Conservation (phyloP, 2,329 filamentous ascomycete genomes). For the Fusarium redolens region DNA sequence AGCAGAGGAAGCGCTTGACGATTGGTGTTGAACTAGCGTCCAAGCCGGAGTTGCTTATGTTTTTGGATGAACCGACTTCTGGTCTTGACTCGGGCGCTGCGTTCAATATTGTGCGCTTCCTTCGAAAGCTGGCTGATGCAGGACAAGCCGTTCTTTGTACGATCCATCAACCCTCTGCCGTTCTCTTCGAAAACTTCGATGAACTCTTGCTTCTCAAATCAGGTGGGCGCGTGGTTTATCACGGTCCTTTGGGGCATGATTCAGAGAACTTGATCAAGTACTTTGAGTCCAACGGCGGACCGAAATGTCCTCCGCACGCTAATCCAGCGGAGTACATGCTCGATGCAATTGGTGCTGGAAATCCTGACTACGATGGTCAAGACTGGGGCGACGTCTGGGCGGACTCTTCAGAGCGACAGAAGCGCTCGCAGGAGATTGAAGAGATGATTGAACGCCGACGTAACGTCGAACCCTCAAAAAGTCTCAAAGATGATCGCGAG, state of each 20-base stretch:
- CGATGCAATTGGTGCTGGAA: constrained; percentile 70
- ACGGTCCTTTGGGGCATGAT: constrained; percentile 64
- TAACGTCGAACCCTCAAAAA: constrained; percentile 50
- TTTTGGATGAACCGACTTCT: constrained; percentile 72
- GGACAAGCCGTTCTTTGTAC: constrained; percentile 71
- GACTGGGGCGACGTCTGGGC: constrained; percentile 74
- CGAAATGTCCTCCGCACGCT: constrained; percentile 58
- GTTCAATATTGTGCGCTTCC: constrained; percentile 71
- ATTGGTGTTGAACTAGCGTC: constrained; percentile 67
- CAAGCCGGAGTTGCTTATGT: constrained; percentile 70
- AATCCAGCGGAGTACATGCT: constrained; percentile 69
- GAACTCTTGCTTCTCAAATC: constrained; percentile 64
- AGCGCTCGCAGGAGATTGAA: constrained; percentile 62
- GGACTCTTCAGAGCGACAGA: constrained; percentile 60
- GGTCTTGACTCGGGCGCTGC: constrained; percentile 69
- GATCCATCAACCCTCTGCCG: constrained; percentile 69
- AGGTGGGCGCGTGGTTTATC: constrained; percentile 65
- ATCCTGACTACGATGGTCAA: constrained; percentile 68
- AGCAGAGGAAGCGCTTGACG: constrained; percentile 67
- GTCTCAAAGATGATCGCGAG: constrained; percentile 64
- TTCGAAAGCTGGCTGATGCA: constrained; percentile 69
- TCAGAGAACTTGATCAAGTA: constrained; percentile 61
- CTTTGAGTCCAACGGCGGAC: constrained; percentile 62
- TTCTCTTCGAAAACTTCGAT: constrained; percentile 68
- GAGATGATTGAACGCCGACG: constrained; percentile 61